These are phyloP conservation scores for Plasmodium vinckei DNA, from an alignment of 169 alveolate species.

Conservation along the genomic window DNA sequence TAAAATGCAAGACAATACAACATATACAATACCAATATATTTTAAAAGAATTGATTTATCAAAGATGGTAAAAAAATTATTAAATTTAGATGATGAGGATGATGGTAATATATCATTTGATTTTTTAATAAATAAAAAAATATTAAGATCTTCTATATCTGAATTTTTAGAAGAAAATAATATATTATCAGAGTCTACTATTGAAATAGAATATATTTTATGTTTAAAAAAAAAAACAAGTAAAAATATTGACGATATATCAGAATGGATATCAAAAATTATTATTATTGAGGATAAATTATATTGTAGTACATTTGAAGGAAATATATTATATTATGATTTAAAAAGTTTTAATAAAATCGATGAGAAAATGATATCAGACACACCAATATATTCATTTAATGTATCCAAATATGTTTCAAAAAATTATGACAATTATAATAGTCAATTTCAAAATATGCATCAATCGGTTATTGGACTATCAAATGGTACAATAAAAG, in stretches of 20 bases:
- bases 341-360: slow-evolving; percentile 36
- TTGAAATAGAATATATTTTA: slow-evolving; percentile 37
- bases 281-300: slow-evolving; percentile 32
- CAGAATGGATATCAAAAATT: slow-evolving; percentile 69
- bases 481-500: slow-evolving; percentile 51
- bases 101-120: slow-evolving; percentile 44
- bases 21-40: slow-evolving; percentile 50
- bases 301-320: slow-evolving; percentile 68
- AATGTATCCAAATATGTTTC: slow-evolving; percentile 26
- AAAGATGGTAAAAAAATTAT: slow-evolving; percentile 59
- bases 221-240: slow-evolving; percentile 54
- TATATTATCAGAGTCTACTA: slow-evolving; percentile 46
- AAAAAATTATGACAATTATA: background rate
- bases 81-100: slow-evolving; percentile 23
- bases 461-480: slow-evolving; percentile 49
- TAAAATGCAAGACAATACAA: slow-evolving; percentile 39
- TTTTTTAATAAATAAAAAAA: slow-evolving; percentile 60
- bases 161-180: slow-evolving; percentile 47
- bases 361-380: slow-evolving; percentile 17
- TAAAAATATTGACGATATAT: slow-evolving; percentile 22
- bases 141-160: slow-evolving; percentile 69
- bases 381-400: slow-evolving; percentile 31
- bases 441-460: background rate
- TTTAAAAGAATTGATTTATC: slow-evolving; percentile 73
- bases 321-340: slow-evolving; percentile 53